Base-by-base conservation (phyloP, 2,329 filamentous ascomycete species). In the Colletotrichum gloeosporioides region DNA sequence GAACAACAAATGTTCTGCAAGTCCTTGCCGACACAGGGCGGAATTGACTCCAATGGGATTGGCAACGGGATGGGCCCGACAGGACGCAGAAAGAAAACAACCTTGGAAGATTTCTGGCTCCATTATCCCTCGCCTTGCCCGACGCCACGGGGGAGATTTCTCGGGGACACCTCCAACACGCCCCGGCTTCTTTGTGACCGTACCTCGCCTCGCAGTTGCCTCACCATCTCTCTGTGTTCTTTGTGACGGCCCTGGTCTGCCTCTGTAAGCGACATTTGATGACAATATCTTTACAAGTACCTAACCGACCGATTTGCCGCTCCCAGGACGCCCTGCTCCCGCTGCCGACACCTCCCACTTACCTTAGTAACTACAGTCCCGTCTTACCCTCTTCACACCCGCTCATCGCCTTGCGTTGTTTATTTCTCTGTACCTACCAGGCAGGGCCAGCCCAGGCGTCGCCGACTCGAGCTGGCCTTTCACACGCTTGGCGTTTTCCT, bases 181-280 rank as follows among this genome's bases (percentile, higher is more conserved):
- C n/a, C 32, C 32, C 29, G 59, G 22, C 22, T 16, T 59, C 22
- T 65, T 32, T 64, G 32, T 29, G 9, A 27, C 22, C 9, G 9
- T 53, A 25, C 16, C 22, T 62, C 32, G 4, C 16, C 22, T 62
- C 32, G 4, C n/a, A 32, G 31, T 22, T 7, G 10, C 27, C 59
- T 62, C 22, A 62, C 31, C n/a, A 34, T n/a, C 29, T 62, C 6
- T 31, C 25, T 12, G 57, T 67, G 18, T 9, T 29, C 18, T 67
- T 29, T 22, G 18, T 49, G 39, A 32, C n/a, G 32, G n/a, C 25
- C 69, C 31, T 13, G 34, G 32, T 31, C 61, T 59, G 59, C 62
- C 15, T 61, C 55, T 73, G 65, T 69, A 61, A 69, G 39, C 57
- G 31, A 73, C 31, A 29, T n/a, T 25, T 73, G 55, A 75, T 66